Conservation (phyloP, 495 filamentous ascomycete genomes). For the Beverwykella pulmonaria region DNA sequence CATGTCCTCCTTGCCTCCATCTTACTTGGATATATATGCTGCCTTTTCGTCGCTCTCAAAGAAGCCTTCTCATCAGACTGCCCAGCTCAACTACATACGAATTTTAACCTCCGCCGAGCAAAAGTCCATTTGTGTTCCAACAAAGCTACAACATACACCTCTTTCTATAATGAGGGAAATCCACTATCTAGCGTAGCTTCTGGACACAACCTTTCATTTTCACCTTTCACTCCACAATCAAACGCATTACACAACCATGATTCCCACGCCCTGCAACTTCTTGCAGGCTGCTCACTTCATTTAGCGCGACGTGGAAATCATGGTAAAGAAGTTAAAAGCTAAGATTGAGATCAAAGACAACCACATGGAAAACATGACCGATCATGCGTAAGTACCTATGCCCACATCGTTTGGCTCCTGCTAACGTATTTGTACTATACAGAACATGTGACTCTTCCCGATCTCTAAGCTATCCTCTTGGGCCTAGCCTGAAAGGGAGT, state of each 20-base stretch:
- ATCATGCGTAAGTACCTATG: neutral
- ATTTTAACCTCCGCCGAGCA: no score
- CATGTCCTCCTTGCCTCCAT: no score
- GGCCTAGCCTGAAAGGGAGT: neutral
- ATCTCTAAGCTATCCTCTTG: neutral
- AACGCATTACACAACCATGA: neutral
- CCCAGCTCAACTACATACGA: no score
- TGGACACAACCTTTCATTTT: no score
- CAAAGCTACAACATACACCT: no score
- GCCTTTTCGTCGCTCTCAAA: no score
- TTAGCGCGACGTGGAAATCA: neutral
- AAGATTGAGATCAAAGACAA: neutral
- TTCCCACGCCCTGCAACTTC: neutral
- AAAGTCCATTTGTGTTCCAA: no score
- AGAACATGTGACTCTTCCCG: neutral
- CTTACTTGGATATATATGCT: no score
- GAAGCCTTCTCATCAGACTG: no score
- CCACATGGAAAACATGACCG: no score
- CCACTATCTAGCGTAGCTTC: no score
- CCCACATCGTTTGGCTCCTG: neutral
- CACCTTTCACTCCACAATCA: neutral
- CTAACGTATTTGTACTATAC: neutral
- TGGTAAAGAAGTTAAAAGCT: neutral
- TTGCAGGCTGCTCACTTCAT: neutral
- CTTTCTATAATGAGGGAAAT: no score